Percentiles rank a stretch among this genome's conserved stretches.
phyloP scores from a whole-genome alignment of 208 protist genomes.

The Acanthamoeba rhysodes region DNA sequence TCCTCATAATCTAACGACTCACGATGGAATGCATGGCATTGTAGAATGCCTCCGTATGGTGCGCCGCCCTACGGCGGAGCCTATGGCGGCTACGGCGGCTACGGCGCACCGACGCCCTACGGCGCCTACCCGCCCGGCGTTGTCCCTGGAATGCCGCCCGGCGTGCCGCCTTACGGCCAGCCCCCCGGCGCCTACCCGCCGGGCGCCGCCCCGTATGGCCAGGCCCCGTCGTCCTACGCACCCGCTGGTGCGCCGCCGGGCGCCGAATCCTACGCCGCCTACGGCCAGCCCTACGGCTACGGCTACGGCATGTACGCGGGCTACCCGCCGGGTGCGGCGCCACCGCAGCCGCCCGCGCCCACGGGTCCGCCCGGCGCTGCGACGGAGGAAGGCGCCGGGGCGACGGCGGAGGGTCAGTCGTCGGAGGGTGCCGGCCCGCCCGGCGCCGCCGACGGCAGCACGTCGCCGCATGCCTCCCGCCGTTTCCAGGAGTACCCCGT shows the following conservation, averaged over 20 bases:
- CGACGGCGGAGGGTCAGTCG: not conserved
- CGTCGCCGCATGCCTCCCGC: not conserved
- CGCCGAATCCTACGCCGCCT: not conserved
- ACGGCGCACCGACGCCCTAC: conserved; percentile 6
- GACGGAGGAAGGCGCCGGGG: not conserved
- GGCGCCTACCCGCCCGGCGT: not conserved
- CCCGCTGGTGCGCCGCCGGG: not conserved
- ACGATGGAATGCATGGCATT: not conserved
- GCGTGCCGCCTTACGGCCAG: not conserved
- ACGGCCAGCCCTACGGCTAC: not conserved
- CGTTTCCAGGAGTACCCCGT: conserved; percentile 40
- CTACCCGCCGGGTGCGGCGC: not conserved
- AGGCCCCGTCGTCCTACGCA: not conserved
- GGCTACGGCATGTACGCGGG: not conserved
- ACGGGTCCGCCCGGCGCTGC: not conserved
- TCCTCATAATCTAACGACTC: not conserved
- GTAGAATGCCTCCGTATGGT: conserved; percentile 24
- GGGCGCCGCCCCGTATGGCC: not conserved
- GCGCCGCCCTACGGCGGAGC: not conserved
- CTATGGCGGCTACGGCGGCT: not conserved
- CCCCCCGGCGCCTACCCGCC: not conserved
- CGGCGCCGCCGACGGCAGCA: not conserved
- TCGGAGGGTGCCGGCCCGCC: not conserved
- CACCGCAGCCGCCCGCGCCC: not conserved
- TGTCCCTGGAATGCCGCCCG: not conserved